Base-by-base conservation (phyloP, 129 eudicot species). In the Kitagawia praeruptora region DNA sequence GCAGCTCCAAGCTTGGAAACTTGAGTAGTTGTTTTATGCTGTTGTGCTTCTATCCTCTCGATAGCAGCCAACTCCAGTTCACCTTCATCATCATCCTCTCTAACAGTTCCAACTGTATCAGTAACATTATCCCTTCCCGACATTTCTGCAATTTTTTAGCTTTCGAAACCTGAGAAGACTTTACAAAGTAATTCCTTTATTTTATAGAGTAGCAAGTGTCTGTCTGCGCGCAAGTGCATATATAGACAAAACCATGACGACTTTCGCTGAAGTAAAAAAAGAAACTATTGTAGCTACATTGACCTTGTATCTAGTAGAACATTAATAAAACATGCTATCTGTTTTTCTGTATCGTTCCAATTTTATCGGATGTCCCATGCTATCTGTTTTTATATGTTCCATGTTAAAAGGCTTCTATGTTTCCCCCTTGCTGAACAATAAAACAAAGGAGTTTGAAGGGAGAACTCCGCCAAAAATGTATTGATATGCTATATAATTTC, bases 41-140 rank as follows among this genome's bases (percentile, higher is more conserved):
- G 56, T n/a, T 74, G 58, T 45, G 58, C 8, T 74, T 45, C 58
- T 27, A 74, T 47, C 31, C 39, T 74, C 77, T 74, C 77, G 25
- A 74, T 74, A n/a, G 61, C 77, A 45, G 77, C 77, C 77, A 74
- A 74, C 41, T 74, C 77, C 49, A 74, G 16, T n/a, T 74, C 77
- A 27, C 56, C 58, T 46, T 74, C 77, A 19, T 74, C 76, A 6
- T 73, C 77, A 13, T 74, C 39, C 45, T 74, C 56, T 46, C 58
- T 27, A 28, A 46, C 34, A 42, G 77, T 21, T 23, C 77, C 77
- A 46, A 27, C 61, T 45, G 41, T 28, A 2, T 45, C 39, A 46
- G 48, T 74, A 74, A 27, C 49, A 74, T 44, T 18, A 41, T 74
- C 61, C n/a, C 38, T 27, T 15, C 25, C 34, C 48, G 39, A 41